Evolutionary conservation across 2,329 filamentous ascomycete species (phyloP), one percentile per base, ranked within the genome.

Genomic region (Alternaria gaisen): DNA sequence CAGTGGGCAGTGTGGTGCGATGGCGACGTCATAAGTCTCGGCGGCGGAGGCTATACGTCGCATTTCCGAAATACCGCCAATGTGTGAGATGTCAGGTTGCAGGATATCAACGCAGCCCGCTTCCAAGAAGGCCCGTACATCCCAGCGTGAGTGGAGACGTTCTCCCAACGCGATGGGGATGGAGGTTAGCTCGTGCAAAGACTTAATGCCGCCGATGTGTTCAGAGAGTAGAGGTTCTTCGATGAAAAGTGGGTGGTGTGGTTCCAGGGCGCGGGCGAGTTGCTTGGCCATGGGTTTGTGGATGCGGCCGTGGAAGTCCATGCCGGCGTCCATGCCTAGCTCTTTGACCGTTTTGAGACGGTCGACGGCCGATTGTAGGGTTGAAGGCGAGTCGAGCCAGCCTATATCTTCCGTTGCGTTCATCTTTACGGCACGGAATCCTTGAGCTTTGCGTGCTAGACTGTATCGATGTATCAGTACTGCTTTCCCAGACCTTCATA

Each of bases 281-380:
- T 93, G 91, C 67, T 91, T 92, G 0, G 90, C 91, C 90, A 93
- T 93, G n/a, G 90, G 89, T 63, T 90, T 90, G 77, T 93, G 91
- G 0, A 92, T 81, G 9, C 90, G 86, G 3, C 91, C 91, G 73
- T 94, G 91, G 76, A 93, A 93, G 69, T 94, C 91, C 26, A 94
- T 83, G 2, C 88, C 91, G 0, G 85, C 90, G 58, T 93, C 90
- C 67, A 94, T 84, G 1, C 90, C 90, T 0, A 92, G 78, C 0
- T 83, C 82, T 72, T 90, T 92, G 10, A 94, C 91, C 0, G 85
- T 82, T 66, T 89, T 88, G 12, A 94, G 80, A 2, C 91, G 84
- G 59, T 91, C 86, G 3, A 93, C 87, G 44, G 86, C 88, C 5
- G 84, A 81, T 44, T 90, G 83, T 0, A 94, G 82, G 0, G 83